Base-by-base conservation (phyloP, 2,329 filamentous ascomycete genomes). In the Scortechinia acanthostroma region DNA sequence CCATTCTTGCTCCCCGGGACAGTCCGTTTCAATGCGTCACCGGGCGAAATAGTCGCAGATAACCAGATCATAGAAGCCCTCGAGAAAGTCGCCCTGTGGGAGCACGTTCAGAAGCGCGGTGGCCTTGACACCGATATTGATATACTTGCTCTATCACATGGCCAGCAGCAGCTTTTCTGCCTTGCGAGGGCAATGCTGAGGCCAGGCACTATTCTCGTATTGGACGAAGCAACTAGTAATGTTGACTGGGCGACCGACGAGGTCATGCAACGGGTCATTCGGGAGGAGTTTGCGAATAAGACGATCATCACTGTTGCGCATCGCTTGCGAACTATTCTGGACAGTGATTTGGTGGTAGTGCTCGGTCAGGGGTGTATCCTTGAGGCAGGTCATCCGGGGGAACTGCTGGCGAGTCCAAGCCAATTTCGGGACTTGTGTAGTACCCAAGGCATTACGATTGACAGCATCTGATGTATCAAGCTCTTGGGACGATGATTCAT, bases 1-100 rank as follows among this genome's bases (percentile, higher is more conserved):
- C 87, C 88, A 0, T 91, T 87, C 0, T 74, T 93, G 19, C 91
- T 93, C 76, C 78, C 77, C 45, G 88, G 88, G 49, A 91, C 88
- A 1, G 80, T 93, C 30, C 77, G 88, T 43, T 81, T 74, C 57
- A 93, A 93, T n/a, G n/a, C n/a, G n/a, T n/a, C n/a, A n/a, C n/a
- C n/a, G n/a, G n/a, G n/a, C n/a, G n/a, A n/a, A n/a, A n/a, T n/a
- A n/a, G n/a, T n/a, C n/a, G n/a, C n/a, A n/a, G n/a, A n/a, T n/a
- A n/a, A n/a, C n/a, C n/a, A n/a, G n/a, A 30, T 30, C n/a, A n/a
- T 10, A 30, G 10, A 30, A 10, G 25, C 25, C 25, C 25, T 30
- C 10, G 10, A n/a, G n/a, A 10, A 30, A 30, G 25, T 30, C n/a
- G 25, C 10, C 10, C 25, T 30, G 10, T 30, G 10, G 10, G 25